These are phyloP conservation scores for Cutaneotrichosporon dermatis DNA, from an alignment of 1,284 basidiomycete species.

Conservation along the genomic window DNA sequence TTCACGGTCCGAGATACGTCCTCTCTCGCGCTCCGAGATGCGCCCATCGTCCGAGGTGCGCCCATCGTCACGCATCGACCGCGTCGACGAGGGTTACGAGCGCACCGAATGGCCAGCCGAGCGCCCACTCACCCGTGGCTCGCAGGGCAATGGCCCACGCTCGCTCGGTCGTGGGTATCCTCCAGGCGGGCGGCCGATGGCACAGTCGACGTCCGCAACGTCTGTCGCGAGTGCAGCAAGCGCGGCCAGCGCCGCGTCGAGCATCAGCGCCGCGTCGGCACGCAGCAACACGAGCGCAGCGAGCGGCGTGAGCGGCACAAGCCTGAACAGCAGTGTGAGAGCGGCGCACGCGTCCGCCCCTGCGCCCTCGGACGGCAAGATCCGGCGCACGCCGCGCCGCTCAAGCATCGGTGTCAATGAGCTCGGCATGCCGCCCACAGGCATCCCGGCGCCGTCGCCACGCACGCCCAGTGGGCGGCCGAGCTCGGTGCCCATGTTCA, in stretches of 20 bases:
- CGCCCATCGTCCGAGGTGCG: background rate
- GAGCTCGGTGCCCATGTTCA: conserved; percentile 28
- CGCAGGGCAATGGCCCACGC: background rate
- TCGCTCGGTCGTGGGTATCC: background rate
- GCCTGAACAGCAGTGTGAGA: background rate
- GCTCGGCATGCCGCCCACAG: conserved; percentile 21
- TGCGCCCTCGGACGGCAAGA: background rate
- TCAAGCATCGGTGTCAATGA: conserved; percentile 15
- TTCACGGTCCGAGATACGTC: background rate
- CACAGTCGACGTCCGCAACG: background rate
- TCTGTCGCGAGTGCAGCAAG: background rate
- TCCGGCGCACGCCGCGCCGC: conserved; percentile 9
- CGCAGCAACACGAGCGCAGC: conserved; percentile 1
- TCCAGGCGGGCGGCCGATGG: background rate
- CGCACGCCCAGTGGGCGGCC: conserved; percentile 26
- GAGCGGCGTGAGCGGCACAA: background rate
- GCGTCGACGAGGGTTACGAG: conserved; percentile 3
- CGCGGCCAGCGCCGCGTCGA: background rate
- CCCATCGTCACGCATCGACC: background rate
- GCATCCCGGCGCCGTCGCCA: conserved; percentile 29
- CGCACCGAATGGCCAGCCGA: background rate
- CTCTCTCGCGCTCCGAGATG: background rate
- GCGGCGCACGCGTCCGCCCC: background rate
- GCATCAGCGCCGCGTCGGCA: background rate
- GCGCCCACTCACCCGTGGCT: background rate